Percentiles rank a stretch among this genome's conserved stretches.
These are phyloP conservation scores for Sugiyamaella paludigena DNA, from an alignment of 1,139 yeast species.

Conservation along the genomic window DNA sequence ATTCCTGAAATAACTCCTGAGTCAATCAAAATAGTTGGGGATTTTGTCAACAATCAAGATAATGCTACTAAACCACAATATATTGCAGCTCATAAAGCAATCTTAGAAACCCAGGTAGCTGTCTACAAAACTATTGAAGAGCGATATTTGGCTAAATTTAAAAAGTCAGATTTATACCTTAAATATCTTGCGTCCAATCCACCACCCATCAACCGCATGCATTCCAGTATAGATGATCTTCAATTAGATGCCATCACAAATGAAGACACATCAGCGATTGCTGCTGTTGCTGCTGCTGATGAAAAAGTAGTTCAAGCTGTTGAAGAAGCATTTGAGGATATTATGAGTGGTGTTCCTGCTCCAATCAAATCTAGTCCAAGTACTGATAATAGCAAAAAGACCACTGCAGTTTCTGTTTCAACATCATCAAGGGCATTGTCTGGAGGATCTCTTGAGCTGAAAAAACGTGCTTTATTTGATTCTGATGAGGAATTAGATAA, in stretches of 20 bases:
- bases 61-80: constrained; percentile 20
- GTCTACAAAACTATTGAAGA: constrained; percentile 49
- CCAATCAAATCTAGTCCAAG: not conserved
- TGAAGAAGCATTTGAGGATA: constrained; percentile 67
- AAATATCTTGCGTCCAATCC: constrained; percentile 46
- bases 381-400: no score
- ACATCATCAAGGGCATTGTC: no score
- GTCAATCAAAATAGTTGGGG: constrained; percentile 26
- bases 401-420: no score
- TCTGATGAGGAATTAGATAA: constrained; percentile 19
- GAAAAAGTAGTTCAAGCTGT: constrained; percentile 46
- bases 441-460: not conserved
- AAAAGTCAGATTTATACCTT: constrained; percentile 49
- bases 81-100: constrained; percentile 50
- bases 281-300: constrained; percentile 10
- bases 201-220: constrained; percentile 6
- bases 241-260: constrained; percentile 29
- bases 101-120: constrained; percentile 56
- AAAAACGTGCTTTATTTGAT: constrained; percentile 18
- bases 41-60: constrained; percentile 26
- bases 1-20: constrained; percentile 22
- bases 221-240: constrained; percentile 29
- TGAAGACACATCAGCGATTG: constrained; percentile 14
- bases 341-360: constrained; percentile 39
- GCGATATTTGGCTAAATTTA: constrained; percentile 57